Percentiles rank a stretch among this genome's conserved stretches.
phyloP scores from a whole-genome alignment of 2,329 filamentous ascomycete genomes.

The Seiridium unicorne region DNA sequence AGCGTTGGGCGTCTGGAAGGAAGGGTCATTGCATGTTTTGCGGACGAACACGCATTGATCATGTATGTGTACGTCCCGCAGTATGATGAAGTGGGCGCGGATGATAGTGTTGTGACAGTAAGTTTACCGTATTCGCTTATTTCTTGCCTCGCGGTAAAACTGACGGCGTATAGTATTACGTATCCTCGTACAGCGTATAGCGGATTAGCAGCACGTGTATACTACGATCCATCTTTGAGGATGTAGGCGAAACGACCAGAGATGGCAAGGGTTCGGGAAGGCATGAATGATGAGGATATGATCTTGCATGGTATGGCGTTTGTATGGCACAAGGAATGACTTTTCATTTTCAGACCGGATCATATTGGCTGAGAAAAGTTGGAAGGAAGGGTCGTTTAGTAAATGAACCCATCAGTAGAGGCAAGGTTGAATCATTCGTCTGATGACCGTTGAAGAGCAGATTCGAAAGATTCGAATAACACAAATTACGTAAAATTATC shows the following conservation, averaged over 20 bases:
- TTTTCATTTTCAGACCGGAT: too few relatives aligned
- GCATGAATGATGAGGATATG: background rate
- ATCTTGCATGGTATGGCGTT: background rate
- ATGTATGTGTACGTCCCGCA: slow-evolving; percentile 79
- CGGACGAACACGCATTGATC: slow-evolving; percentile 76
- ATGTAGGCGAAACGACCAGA: too few relatives aligned
- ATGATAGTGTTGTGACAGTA: slow-evolving; percentile 76
- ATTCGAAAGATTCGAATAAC: too few relatives aligned
- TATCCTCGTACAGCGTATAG: slow-evolving; percentile 26
- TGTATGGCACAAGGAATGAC: too few relatives aligned
- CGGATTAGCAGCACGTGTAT: background rate
- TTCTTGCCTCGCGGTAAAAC: background rate
- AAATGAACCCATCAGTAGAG: too few relatives aligned
- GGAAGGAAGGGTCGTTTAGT: too few relatives aligned
- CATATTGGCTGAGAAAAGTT: too few relatives aligned
- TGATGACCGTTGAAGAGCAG: too few relatives aligned
- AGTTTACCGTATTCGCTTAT: slow-evolving; percentile 24
- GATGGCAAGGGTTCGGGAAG: background rate
- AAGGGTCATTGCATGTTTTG: slow-evolving; percentile 88
- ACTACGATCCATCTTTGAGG: background rate
- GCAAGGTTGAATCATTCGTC: too few relatives aligned
- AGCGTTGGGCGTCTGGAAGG: slow-evolving; percentile 88
- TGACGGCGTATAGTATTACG: slow-evolving; percentile 25
- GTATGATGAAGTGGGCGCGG: slow-evolving; percentile 62
- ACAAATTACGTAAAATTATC: too few relatives aligned